Conservation (phyloP, 192 early-diverging fungal genomes). For the Coemansia sp. region DNA sequence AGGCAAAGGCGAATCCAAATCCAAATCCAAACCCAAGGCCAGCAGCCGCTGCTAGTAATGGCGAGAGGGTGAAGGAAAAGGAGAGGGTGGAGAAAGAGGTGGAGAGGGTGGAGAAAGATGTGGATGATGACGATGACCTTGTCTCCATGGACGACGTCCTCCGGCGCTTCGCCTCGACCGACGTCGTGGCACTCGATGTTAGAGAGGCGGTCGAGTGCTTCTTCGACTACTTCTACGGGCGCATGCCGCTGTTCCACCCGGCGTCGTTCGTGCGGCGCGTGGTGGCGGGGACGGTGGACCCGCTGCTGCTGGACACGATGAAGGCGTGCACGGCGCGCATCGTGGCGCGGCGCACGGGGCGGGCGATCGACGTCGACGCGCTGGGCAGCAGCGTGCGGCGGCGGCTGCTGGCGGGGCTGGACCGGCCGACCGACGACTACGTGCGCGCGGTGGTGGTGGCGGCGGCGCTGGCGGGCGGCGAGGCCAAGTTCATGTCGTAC, state of each 20-base stretch:
- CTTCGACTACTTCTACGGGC: constrained; percentile 51
- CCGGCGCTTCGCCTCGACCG: constrained; percentile 28
- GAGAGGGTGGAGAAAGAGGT: not conserved
- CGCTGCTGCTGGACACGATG: constrained; percentile 44
- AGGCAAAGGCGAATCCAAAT: not conserved
- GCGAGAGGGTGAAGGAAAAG: too few relatives aligned
- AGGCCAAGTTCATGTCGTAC: constrained; percentile 45
- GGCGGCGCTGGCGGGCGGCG: constrained; percentile 34
- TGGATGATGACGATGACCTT: not conserved
- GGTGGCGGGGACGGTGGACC: constrained; percentile 30
- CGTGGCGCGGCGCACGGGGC: constrained; percentile 26
- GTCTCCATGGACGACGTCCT: constrained; percentile 37
- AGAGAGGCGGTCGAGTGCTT: constrained; percentile 41
- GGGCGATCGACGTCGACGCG: constrained; percentile 24
- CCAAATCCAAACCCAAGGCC: not conserved
- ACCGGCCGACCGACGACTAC: constrained; percentile 45
- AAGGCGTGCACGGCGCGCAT: constrained; percentile 43
- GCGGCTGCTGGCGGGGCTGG: constrained; percentile 42
- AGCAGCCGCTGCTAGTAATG: too few relatives aligned
- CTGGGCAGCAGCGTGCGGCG: constrained; percentile 28
- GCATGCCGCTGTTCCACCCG: constrained; percentile 52
- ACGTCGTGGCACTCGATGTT: constrained; percentile 26
- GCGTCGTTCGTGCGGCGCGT: constrained; percentile 49
- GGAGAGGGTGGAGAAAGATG: not conserved
- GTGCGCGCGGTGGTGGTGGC: constrained; percentile 49